Evolutionary conservation across 805 yeast genomes (phyloP).

Genomic region (Pichia nanzhaoensis): DNA sequence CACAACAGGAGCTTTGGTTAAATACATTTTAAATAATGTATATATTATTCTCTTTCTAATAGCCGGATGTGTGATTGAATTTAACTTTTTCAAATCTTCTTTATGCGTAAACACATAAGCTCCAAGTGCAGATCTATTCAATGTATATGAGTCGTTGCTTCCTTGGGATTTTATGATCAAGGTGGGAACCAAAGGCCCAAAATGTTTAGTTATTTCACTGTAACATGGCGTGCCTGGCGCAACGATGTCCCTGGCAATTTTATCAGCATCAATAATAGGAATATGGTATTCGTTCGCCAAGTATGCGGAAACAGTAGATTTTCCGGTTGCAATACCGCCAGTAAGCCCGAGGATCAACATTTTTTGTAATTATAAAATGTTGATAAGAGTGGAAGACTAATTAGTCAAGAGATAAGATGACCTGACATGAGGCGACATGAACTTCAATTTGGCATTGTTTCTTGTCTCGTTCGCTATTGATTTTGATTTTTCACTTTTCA

Average conservation of each 20-base stretch:
- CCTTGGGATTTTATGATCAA: constrained; percentile 37
- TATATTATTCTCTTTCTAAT: constrained; percentile 61
- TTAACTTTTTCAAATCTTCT: constrained; percentile 51
- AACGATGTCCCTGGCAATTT: constrained; percentile 80
- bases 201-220: constrained; percentile 53
- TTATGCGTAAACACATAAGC: constrained; percentile 60
- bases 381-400: too few species aligned
- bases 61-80: constrained; percentile 82
- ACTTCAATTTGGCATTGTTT: too few species aligned
- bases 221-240: constrained; percentile 74
- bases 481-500: too few species aligned
- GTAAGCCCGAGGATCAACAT: constrained; percentile 95
- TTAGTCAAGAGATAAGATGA: too few species aligned
- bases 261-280: constrained; percentile 81
- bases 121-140: constrained; percentile 76
- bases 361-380: too few species aligned
- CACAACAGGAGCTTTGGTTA: constrained; percentile 52
- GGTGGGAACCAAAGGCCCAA: constrained; percentile 47
- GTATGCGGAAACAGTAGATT: constrained; percentile 74
- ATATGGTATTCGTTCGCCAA: constrained; percentile 45
- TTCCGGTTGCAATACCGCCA: constrained; percentile 97
- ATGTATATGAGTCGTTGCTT: constrained; percentile 30
- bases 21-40: constrained; percentile 51
- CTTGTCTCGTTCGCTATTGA: too few species aligned
- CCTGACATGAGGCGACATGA: too few species aligned